Percentiles rank a stretch among this genome's conserved stretches.
These are phyloP conservation scores for Backusella circina DNA, from an alignment of 192 early-diverging fungal genomes.

Conservation along the genomic window DNA sequence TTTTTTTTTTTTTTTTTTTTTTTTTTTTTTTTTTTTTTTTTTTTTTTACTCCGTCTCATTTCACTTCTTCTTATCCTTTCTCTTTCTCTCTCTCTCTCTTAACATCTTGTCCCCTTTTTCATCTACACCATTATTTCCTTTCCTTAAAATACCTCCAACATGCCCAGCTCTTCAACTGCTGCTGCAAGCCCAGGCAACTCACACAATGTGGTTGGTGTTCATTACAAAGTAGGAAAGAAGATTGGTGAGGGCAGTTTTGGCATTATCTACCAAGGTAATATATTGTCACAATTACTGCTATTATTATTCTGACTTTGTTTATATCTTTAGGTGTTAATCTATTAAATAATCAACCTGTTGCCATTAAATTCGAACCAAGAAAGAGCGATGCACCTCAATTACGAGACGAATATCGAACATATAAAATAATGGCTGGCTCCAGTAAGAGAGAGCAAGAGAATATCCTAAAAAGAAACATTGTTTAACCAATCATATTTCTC, in stretches of 20 bases:
- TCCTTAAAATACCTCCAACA: background rate
- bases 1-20: background rate
- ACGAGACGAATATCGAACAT: constrained; percentile 93
- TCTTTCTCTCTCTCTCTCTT: background rate
- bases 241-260: constrained; percentile 99
- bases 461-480: background rate
- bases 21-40: background rate
- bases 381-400: constrained; percentile 98
- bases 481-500: background rate
- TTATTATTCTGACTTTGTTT: background rate
- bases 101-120: background rate
- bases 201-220: constrained; percentile 82
- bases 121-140: background rate
- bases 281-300: background rate
- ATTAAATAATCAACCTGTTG: constrained; percentile 87
- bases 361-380: constrained; percentile 96
- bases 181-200: constrained; percentile 15
- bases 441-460: constrained; percentile 36
- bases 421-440: constrained; percentile 84
- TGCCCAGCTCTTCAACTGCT: constrained; percentile 1
- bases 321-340: constrained; percentile 69
- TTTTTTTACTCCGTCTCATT: background rate
- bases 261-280: constrained; percentile 96
- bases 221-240: constrained; percentile 94
- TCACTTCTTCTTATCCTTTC: background rate